phyloP scores from a whole-genome alignment of 352 stramenopile genomes.

The Pythium rishiriense region DNA sequence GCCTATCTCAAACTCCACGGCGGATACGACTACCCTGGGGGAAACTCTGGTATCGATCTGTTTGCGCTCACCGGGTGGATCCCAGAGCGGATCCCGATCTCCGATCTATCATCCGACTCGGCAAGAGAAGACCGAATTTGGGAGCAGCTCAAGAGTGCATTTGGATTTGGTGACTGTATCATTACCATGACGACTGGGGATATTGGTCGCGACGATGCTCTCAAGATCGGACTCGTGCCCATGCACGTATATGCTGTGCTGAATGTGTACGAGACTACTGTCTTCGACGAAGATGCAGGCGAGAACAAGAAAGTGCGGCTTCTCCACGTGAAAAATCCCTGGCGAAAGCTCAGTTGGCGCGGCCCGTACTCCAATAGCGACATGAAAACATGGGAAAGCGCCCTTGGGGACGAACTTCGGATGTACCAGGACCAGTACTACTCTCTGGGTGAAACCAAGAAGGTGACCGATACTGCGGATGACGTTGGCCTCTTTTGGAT shows the following conservation, averaged over 20 bases:
- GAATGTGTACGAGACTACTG: slow-evolving; percentile 85
- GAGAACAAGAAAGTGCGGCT: slow-evolving; percentile 64
- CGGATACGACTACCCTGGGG: slow-evolving; percentile 97
- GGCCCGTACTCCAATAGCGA: slow-evolving; percentile 84
- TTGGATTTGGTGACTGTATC: slow-evolving; percentile 96
- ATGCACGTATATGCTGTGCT: slow-evolving; percentile 97
- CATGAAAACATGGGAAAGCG: slow-evolving; percentile 47
- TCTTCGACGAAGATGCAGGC: slow-evolving; percentile 5
- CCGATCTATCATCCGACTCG: slow-evolving; percentile 34
- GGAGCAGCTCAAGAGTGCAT: slow-evolving; percentile 92
- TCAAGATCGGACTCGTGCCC: slow-evolving; percentile 91
- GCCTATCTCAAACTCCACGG: slow-evolving; percentile 98
- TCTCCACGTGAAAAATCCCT: slow-evolving; percentile 97
- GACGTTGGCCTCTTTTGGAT: slow-evolving; percentile 98
- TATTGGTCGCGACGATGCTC: slow-evolving; percentile 62
- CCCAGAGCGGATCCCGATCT: slow-evolving; percentile 89
- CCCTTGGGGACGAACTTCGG: slow-evolving; percentile 59
- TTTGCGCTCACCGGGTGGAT: slow-evolving; percentile 99
- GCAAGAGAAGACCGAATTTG: slow-evolving; percentile 61
- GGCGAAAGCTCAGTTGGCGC: slow-evolving; percentile 85
- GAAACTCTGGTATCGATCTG: slow-evolving; percentile 96
- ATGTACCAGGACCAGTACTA: slow-evolving; percentile 61
- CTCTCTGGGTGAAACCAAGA: slow-evolving; percentile 16
- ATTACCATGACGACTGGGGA: slow-evolving; percentile 95
- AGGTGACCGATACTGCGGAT: slow-evolving; percentile 14